Conservation (phyloP, 2,329 filamentous ascomycete genomes). For the Escovopsis sp. region DNA sequence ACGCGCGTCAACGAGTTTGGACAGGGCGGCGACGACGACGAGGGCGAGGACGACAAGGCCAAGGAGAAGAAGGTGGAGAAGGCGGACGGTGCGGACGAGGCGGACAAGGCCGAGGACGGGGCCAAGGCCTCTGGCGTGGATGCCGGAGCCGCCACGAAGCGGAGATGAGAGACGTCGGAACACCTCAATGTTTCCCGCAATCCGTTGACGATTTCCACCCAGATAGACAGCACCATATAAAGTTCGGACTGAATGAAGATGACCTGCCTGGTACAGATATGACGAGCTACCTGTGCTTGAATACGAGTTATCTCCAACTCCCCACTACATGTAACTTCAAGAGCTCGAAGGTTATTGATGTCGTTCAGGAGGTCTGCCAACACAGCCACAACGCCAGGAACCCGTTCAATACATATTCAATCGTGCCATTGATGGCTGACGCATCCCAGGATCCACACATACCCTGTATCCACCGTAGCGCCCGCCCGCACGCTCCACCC, state of each 20-base stretch:
- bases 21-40: conserved; percentile 87
- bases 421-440: too few species aligned
- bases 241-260: too few species aligned
- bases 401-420: too few species aligned
- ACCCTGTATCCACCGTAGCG: neutral
- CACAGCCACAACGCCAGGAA: conserved; percentile 1
- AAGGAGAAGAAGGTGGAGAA: conserved; percentile 21
- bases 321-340: too few species aligned
- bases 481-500: neutral
- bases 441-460: too few species aligned
- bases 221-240: too few species aligned
- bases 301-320: too few species aligned
- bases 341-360: too few species aligned
- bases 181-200: neutral
- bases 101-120: conserved; percentile 13
- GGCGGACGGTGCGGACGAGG: neutral
- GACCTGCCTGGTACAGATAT: too few species aligned
- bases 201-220: neutral
- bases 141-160: conserved; percentile 29
- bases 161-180: conserved; percentile 18
- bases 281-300: too few species aligned
- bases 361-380: neutral
- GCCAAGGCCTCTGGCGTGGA: conserved; percentile 36
- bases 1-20: conserved; percentile 93
- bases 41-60: conserved; percentile 26